Evolutionary conservation across 1,139 yeast genomes (phyloP), one percentile per base, ranked within the genome.

Genomic region (Torulaspora globosa): DNA sequence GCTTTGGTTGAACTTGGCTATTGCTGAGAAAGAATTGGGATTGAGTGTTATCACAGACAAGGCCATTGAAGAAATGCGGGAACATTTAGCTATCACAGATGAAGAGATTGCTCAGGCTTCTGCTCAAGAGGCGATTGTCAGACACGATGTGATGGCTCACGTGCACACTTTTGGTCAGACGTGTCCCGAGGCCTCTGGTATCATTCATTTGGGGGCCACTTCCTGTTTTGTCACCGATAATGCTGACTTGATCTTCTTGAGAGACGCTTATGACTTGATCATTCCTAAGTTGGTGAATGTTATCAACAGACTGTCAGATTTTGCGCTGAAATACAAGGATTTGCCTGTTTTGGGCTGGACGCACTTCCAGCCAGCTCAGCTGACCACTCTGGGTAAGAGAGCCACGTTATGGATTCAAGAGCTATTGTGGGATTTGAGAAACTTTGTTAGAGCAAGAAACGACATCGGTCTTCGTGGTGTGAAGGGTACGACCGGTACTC

Each of bases 121-220:
- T 45, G 80, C 79, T 62, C 97, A 92, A 72, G 99, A 92, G 70
- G 96, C 97, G 48, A 89, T 85, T 67, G 97, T 92, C 47, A 85
- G 99, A 74, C 99, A 92, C 70, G 99, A 92, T 69, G 99, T 92
- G 59, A 92, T 92, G 99, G 96, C 98, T 48, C 98, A 92, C 62
- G 97, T 92, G 51, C 98, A 94, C 65, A 87, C 84, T 46, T 92
- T 85, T 67, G 98, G 98, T 56, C 77, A 83, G 58, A 80, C 86
- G 27, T 86, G 95, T 62, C 99, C 99, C 15, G 84, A 83, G 9
- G 99, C 99, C 29, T 92, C 98, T 36, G 97, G 97, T 58, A 90
- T 92, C 69, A 92, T 92, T 64, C 99, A 92, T 66, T 75, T 94
- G 66, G 99, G 99, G 64, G 98, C 99, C 36, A 92, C 99, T 34